Percentiles rank a stretch among this genome's conserved stretches.
phyloP scores from a whole-genome alignment of 2,329 filamentous ascomycete species.

The Diaporthe sp. region DNA sequence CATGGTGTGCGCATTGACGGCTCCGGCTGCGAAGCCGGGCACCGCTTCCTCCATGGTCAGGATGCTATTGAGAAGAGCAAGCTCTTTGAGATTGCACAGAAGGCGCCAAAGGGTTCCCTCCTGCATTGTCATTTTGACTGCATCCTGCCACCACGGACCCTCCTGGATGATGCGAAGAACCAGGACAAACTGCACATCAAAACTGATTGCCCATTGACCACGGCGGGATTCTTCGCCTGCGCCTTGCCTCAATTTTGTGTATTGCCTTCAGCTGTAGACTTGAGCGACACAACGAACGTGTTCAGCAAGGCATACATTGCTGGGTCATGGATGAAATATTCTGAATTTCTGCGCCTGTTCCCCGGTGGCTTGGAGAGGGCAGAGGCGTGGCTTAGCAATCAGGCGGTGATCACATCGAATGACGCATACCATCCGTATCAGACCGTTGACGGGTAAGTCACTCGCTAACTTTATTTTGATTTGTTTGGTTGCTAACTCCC shows the following conservation, averaged over 20 bases:
- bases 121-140: conserved; percentile 81
- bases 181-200: background rate
- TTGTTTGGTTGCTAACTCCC: background rate
- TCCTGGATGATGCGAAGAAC: background rate
- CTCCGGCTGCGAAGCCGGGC: conserved; percentile 1
- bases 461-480: background rate
- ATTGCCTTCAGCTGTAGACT: background rate
- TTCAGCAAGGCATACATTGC: conserved; percentile 63
- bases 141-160: conserved; percentile 56
- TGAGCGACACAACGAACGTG: conserved; percentile 47
- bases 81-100: conserved; percentile 64
- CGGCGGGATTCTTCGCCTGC: background rate
- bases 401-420: background rate
- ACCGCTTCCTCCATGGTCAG: background rate
- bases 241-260: background rate
- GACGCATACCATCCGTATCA: conserved; percentile 15
- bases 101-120: conserved; percentile 77
- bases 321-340: conserved; percentile 17
- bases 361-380: conserved; percentile 46
- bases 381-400: conserved; percentile 72
- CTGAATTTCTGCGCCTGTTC: background rate
- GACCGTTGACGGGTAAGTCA: conserved; percentile 2
- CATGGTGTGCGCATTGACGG: conserved; percentile 3
- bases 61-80: conserved; percentile 60
- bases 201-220: background rate